Base-by-base conservation (phyloP, 1,284 basidiomycete species). In the Moniliophthora roreri region DNA sequence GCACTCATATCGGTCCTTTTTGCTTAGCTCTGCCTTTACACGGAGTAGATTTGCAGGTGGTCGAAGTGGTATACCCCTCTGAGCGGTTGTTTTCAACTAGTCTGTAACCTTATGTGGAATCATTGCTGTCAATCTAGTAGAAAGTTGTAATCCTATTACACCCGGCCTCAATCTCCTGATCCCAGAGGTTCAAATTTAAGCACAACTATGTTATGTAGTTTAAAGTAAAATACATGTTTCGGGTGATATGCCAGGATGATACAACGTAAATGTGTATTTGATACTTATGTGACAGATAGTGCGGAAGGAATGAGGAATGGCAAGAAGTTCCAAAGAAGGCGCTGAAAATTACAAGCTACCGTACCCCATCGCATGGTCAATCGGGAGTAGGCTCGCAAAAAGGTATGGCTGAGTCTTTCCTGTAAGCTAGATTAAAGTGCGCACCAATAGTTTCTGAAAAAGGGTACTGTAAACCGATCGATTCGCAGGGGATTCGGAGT, bases 1-100 rank as follows among this genome's bases (percentile, higher is more conserved):
- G n/a, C n/a, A n/a, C n/a, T n/a, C n/a, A n/a, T n/a, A n/a, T n/a
- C n/a, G 7, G n/a, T 15, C 23, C 23, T 38, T 32, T 47, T 35
- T 36, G 7, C 20, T 24, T 44, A 54, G 50, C 42, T 61, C 42
- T 52, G 48, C 49, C 16, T 61, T 59, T 58, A 40, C 58, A 16
- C 58, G 62, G 16, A 63, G 55, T 45, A 49, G 50, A 21, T 48
- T 55, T 26, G 28, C 36, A n/a, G 37, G 49, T 18, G 24, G 48
- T 26, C 38, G 53, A 20, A 48, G 39, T 24, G 48, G 26, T 37
- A 36, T 52, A 15, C 50, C 50, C 32, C 50, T 45, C 28, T 54
- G 38, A 26, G 26, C 7, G 6, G 28, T 32, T 32, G 28, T 32
- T 32, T 32, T 32, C 28, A 32, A 11, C 28, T 32, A 6, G 28